Evolutionary conservation across 129 eudicot genomes (phyloP), one percentile per base, ranked within the genome.

Genomic region (Apium graveolens): DNA sequence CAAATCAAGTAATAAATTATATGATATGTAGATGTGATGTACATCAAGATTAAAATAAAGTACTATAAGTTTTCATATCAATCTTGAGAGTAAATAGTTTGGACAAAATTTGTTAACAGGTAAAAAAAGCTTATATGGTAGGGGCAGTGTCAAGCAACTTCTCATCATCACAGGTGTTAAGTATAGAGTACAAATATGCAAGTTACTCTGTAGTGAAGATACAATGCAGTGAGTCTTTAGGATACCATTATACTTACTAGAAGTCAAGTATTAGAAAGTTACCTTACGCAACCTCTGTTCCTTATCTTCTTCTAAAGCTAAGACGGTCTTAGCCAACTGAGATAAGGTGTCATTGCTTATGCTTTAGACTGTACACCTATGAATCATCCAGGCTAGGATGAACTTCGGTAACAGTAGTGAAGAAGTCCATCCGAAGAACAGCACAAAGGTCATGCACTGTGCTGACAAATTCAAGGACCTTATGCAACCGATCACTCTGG

Each of bases 401-500:
- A 79, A 96, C 97, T 85, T 96, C 97, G 9, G 87, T 85, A 57
- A 96, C 87, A 55, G 99, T 90, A 77, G 86, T 84, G 45, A 83
- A 84, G 78, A 96, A 96, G 84, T 92, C 97, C 92, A 89, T 80
- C 41, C 93, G 95, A 78, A 96, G 93, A n/a, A 96, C 99, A 65
- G 88, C 92, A 87, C 97, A 96, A 69, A 90, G 91, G 80, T 89
- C 97, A 78, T 96, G 99, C 76, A 96, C 91, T 17, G 89, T 82
- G 88, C 88, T 92, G 78, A 96, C 99, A 83, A 86, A 85, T 81
- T 92, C 97, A 79, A 89, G 90, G 79, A 96, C 99, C 85, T 90
- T 96, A 83, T 92, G 93, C 86, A 92, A 78, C 86, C 97, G 87
- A 75, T 92, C 97, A 77, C 97, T 90, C 99, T 96, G 93, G 81